Evolutionary conservation across 2,329 filamentous ascomycete genomes (phyloP), one percentile per base, ranked within the genome.

Genomic region (Metarhizium humberi): DNA sequence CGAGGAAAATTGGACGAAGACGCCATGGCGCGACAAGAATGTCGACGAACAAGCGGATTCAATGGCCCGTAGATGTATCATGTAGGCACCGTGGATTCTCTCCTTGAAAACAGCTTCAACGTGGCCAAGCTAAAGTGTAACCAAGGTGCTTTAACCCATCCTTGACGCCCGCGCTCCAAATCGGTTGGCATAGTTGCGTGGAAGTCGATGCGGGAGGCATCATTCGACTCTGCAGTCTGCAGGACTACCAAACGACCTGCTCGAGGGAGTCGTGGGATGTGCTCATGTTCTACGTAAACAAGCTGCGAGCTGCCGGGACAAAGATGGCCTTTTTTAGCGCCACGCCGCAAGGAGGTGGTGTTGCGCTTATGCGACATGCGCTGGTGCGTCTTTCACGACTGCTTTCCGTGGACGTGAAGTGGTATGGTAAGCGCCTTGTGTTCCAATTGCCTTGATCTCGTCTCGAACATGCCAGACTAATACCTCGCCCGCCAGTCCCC

Each of bases 31-130:
- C 49, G 68, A 72, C 38, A 82, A 83, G 65, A 73, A 77, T n/a
- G 78, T 91, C 4, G 89, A 92, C 62, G 89, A 94, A 66, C 85
- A 91, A 67, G 88, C 89, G 1, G 89, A 92, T 66, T 88, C 86
- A 0, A 87, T 92, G 80, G 86, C 85, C 2, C 78, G 89, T 58
- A 92, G 91, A 73, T 90, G 86, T 67, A 78, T 91, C 58, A 80
- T 85, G 85, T 87, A 70, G 6, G 2, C 52, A 6, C 14, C 40
- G 14, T 34, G 2, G 7, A 34, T 7, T 7, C 32, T 34, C 32
- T 34, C 32, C 10, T 11, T 11, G 32, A 11, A 34, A 34, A 34
- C 32, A 34, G 32, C 4, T 2, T 25, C 7, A 34, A 34, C 7
- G 32, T 7, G 10, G 10, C 51, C 47, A 57, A 16, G 58, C 25